These are phyloP conservation scores for Plantago rigida DNA, from an alignment of 305 asterid genomes.

Conservation along the genomic window DNA sequence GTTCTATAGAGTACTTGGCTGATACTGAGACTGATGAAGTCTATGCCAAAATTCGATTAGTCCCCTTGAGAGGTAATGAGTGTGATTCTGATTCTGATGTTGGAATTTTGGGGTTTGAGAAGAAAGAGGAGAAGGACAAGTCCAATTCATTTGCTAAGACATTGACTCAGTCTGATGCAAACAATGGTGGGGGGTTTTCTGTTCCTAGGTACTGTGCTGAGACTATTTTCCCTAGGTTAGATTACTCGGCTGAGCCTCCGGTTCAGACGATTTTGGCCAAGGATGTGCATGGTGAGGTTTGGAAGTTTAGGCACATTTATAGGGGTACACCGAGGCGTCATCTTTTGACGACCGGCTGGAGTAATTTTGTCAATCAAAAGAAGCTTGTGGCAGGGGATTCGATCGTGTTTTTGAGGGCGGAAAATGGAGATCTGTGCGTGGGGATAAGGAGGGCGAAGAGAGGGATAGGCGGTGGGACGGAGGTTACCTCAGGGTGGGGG, in stretches of 20 bases:
- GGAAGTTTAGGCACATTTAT: slow-evolving; percentile 78
- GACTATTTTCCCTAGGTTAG: slow-evolving; percentile 72
- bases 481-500: slow-evolving; percentile 54
- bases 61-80: slow-evolving; percentile 40
- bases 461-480: slow-evolving; percentile 45
- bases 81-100: slow-evolving; percentile 31
- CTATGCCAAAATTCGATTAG: slow-evolving; percentile 44
- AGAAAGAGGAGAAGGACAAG: slow-evolving; percentile 46
- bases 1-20: slow-evolving; percentile 55
- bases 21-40: slow-evolving; percentile 76
- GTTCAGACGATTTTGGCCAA: slow-evolving; percentile 68
- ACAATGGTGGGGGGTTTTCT: slow-evolving; percentile 90
- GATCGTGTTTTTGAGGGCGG: slow-evolving; percentile 63
- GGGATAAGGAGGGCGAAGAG: slow-evolving; percentile 75
- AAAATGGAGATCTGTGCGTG: slow-evolving; percentile 67
- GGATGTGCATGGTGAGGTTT: slow-evolving; percentile 74
- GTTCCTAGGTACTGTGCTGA: slow-evolving; percentile 87
- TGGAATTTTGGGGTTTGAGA: slow-evolving; percentile 34
- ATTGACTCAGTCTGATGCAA: slow-evolving; percentile 81
- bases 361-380: slow-evolving; percentile 77
- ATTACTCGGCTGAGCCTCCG: slow-evolving; percentile 79
- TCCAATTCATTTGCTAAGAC: slow-evolving; percentile 76
- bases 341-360: slow-evolving; percentile 82
- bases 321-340: slow-evolving; percentile 91
- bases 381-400: slow-evolving; percentile 90